Evolutionary conservation across 108 stramenopile genomes (phyloP), one percentile per base, ranked within the genome.

Genomic region (Discostella pseudostelligera): DNA sequence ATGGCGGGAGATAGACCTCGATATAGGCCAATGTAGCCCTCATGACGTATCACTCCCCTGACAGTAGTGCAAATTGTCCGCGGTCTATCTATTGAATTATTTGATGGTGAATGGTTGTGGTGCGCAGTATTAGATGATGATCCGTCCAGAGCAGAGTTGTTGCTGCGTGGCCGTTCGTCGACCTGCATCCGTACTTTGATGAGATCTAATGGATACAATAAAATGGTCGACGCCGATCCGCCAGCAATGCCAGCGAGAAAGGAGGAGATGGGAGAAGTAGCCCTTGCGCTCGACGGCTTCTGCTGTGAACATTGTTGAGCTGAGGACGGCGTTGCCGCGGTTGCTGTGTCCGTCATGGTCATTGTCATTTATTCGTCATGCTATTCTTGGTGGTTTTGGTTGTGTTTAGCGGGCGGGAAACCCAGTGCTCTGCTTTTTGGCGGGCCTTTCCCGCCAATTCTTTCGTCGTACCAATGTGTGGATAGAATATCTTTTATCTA

Each of bases 181-280:
- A 95, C 97, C 79, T 98, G 96, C 48, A 96, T 78, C 9, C 96
- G 83, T 3, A 92, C 89, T 69, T 97, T 97, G 65, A 99, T 81
- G 32, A 96, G 82, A 62, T 99, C 98, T n/a, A 99, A 62, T 7
- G 98, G 98, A 59, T 96, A 91, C 28, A 97, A 74, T 9, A 91
- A 74, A 28, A 82, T 72, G 17, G 90, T 92, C 22, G 86, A 84
- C 13, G 79, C 78, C 14, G 82, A 67, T 4, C 93, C 93, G 8
- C 87, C 93, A 1, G 70, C 51, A 35, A 95, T 59, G 17, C 93
- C 93, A 8, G 93, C 88, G 20, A 89, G 28, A 65, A 75, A 55
- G 54, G 65, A 55, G 29, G 60, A 61, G 16, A 61, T n/a, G 20
- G 43, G 60, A 3, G 51, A 4, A 1, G 51, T 53, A 19, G 5